Conservation (phyloP, 108 stramenopile species). For the Fragilaria crotonensis region DNA sequence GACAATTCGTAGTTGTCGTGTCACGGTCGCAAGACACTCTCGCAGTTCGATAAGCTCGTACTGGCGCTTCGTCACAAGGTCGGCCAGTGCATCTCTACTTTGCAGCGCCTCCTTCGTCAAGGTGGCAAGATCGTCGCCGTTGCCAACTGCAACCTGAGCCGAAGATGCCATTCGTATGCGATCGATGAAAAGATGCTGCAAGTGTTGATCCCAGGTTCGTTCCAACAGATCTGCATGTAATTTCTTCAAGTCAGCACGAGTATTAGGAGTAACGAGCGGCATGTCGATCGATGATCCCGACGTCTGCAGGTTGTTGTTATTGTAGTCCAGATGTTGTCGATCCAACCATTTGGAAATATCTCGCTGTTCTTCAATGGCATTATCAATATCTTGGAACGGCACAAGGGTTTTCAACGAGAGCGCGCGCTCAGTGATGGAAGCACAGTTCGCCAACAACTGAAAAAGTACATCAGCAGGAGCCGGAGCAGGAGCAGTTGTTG, state of each 20-base stretch:
- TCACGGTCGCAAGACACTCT: background rate
- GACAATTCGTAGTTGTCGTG: background rate
- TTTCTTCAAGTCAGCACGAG: background rate
- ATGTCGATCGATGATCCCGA: background rate
- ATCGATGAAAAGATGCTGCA: background rate
- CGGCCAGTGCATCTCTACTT: background rate
- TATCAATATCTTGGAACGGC: background rate
- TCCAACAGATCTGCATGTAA: conserved; percentile 6
- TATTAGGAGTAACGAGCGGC: background rate
- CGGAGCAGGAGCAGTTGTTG: background rate
- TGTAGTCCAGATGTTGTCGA: conserved; percentile 8
- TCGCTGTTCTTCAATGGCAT: background rate
- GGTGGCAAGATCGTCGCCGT: background rate
- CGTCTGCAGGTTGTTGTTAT: background rate
- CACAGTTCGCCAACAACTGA: background rate
- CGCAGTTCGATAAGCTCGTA: background rate
- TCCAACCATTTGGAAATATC: conserved; percentile 4
- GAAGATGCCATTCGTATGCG: background rate
- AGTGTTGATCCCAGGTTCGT: background rate
- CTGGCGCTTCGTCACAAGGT: background rate
- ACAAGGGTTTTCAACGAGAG: background rate
- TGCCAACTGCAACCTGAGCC: background rate
- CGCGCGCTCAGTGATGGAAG: background rate
- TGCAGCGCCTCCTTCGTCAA: background rate
- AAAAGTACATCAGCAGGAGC: no score